Percentiles rank a stretch among this genome's conserved stretches.
Conservation (phyloP, 2,329 filamentous ascomycete species). For the Aspergillus carbonarius region DNA sequence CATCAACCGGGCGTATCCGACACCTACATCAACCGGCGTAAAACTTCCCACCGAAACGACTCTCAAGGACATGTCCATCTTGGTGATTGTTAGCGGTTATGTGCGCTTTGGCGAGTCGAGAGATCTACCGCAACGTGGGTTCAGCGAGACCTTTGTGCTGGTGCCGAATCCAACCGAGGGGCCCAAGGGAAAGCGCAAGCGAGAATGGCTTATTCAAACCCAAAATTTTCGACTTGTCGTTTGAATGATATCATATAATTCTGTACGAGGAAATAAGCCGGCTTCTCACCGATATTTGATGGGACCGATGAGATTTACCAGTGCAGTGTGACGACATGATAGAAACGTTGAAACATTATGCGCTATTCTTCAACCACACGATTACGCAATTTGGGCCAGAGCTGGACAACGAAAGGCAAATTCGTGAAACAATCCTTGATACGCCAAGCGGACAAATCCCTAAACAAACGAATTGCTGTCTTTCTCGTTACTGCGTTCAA, state of each 20-base stretch:
- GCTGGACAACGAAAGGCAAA: neutral
- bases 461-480: neutral
- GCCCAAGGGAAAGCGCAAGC: constrained; percentile 55
- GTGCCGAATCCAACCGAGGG: constrained; percentile 66
- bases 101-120: constrained; percentile 65
- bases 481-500: constrained; percentile 2
- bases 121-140: constrained; percentile 65
- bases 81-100: constrained; percentile 71
- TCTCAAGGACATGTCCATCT: constrained; percentile 64
- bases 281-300: neutral
- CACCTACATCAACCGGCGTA: constrained; percentile 45
- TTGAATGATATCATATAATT: constrained; percentile 25
- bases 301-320: neutral
- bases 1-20: constrained; percentile 67
- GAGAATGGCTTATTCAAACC: constrained; percentile 66
- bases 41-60: constrained; percentile 43
- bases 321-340: neutral
- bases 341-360: neutral
- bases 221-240: constrained; percentile 66
- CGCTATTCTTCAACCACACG: neutral
- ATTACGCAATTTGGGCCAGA: neutral
- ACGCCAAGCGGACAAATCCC: neutral
- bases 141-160: constrained; percentile 77
- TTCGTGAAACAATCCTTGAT: neutral
- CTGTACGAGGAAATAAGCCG: neutral